Evolutionary conservation across 768 basidiomycete genomes (phyloP).

Genomic region (Boletales sp.): DNA sequence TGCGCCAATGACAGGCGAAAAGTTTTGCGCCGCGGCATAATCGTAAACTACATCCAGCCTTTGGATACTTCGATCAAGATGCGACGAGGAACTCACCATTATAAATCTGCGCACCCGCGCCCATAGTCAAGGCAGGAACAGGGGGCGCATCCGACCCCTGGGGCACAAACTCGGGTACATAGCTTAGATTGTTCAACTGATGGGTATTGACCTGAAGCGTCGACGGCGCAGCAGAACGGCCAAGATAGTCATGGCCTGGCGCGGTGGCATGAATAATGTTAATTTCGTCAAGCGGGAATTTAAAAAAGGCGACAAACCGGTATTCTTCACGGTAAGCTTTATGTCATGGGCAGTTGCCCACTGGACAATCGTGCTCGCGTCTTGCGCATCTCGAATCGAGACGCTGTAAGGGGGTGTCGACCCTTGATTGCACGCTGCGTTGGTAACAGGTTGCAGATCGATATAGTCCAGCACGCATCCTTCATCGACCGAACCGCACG

Average conservation of each 20-base stretch:
- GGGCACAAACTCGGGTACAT: constrained; percentile 15
- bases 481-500: constrained; percentile 10
- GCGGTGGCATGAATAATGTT: not conserved
- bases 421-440: constrained; percentile 15
- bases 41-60: constrained; percentile 11
- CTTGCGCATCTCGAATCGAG: constrained; percentile 13
- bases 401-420: constrained; percentile 18
- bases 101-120: constrained; percentile 13
- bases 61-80: not conserved
- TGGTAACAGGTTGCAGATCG: constrained; percentile 13
- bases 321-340: constrained; percentile 22
- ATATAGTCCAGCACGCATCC: constrained; percentile 18
- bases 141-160: constrained; percentile 12
- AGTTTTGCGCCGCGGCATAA: constrained; percentile 8
- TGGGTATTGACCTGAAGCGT: constrained; percentile 25
- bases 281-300: not conserved
- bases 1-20: constrained; percentile 15
- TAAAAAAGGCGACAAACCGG: constrained; percentile 8
- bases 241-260: constrained; percentile 20
- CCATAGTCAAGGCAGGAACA: constrained; percentile 18
- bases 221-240: constrained; percentile 21
- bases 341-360: constrained; percentile 19
- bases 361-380: constrained; percentile 16
- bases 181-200: constrained; percentile 9
- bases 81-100: constrained; percentile 4